Evolutionary conservation across 495 filamentous ascomycete species (phyloP).

Genomic region (Lophiotrema nucula): DNA sequence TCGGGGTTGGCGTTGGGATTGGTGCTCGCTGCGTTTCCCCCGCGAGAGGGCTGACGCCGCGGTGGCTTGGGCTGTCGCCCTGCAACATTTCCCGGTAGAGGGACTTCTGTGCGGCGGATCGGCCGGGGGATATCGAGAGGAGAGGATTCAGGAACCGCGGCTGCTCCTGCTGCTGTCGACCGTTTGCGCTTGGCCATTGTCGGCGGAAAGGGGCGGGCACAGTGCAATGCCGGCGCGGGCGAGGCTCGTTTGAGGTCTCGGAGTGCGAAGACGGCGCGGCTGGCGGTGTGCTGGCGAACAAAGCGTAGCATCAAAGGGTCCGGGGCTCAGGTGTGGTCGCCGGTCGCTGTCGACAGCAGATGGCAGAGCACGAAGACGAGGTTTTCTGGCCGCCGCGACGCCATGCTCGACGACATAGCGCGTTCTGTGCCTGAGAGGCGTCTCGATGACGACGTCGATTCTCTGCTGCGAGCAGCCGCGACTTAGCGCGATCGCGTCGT

Average conservation of each 20-base stretch:
- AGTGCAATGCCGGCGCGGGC: no score
- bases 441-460: no score
- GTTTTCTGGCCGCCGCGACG: no score
- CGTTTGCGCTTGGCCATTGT: constrained; percentile 35
- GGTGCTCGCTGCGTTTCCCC: background rate
- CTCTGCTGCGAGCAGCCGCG: no score
- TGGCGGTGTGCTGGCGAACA: constrained; percentile 14
- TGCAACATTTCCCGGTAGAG: constrained; percentile 19
- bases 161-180: constrained; percentile 12
- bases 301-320: constrained; percentile 26
- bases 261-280: constrained; percentile 4
- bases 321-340: no score
- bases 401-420: no score
- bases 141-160: constrained; percentile 7
- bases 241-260: constrained; percentile 10
- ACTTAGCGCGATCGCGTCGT: no score
- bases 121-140: constrained; percentile 2
- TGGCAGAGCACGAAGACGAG: no score
- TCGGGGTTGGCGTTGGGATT: constrained; percentile 27
- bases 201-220: constrained; percentile 6
- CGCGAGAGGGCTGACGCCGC: constrained; percentile 17
- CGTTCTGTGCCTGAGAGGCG: no score
- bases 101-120: constrained; percentile 1
- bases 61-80: constrained; percentile 11
- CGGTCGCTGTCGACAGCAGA: no score